phyloP scores from a whole-genome alignment of 371 early-diverging fungal species.

The Rhizomucor pusillus region DNA sequence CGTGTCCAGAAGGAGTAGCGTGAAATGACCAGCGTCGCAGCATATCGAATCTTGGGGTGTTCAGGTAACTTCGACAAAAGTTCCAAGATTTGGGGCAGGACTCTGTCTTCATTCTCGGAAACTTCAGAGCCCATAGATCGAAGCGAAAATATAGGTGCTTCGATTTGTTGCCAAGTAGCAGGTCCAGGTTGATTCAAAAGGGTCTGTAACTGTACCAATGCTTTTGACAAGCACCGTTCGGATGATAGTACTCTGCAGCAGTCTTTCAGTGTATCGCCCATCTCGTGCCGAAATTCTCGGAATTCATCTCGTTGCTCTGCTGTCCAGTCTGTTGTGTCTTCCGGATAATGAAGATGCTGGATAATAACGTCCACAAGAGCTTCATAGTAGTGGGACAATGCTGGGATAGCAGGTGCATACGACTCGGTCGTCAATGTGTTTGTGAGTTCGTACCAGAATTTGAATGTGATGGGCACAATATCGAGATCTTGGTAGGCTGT shows the following conservation, averaged over 20 bases:
- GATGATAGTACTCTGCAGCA: conserved; percentile 82
- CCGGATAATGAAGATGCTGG: conserved; percentile 79
- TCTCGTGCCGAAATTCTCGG: conserved; percentile 89
- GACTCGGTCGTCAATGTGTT: conserved; percentile 55
- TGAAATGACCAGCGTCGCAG: conserved; percentile 93
- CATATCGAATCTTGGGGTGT: conserved; percentile 92
- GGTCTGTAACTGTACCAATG: conserved; percentile 48
- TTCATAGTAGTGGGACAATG: conserved; percentile 64
- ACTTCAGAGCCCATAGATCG: conserved; percentile 91
- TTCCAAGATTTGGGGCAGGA: conserved; percentile 88
- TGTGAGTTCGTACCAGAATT: conserved; percentile 84
- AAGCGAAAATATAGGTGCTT: conserved; percentile 90
- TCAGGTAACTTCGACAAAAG: conserved; percentile 79
- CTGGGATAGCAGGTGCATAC: conserved; percentile 41
- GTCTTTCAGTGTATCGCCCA: conserved; percentile 97
- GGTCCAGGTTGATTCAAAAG: conserved; percentile 27
- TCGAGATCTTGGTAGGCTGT: conserved; percentile 65
- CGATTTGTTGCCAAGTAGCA: conserved; percentile 87
- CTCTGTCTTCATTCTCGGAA: conserved; percentile 60
- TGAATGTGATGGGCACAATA: conserved; percentile 74
- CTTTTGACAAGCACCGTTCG: conserved; percentile 69
- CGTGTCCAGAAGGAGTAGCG: conserved; percentile 93
- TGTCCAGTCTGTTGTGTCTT: conserved; percentile 65
- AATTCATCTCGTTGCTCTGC: conserved; percentile 92
- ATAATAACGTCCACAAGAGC: conserved; percentile 80